Percentiles rank a stretch among this genome's conserved stretches.
phyloP scores from a whole-genome alignment of 371 early-diverging fungal genomes.

The Phascolomyces articulosus region DNA sequence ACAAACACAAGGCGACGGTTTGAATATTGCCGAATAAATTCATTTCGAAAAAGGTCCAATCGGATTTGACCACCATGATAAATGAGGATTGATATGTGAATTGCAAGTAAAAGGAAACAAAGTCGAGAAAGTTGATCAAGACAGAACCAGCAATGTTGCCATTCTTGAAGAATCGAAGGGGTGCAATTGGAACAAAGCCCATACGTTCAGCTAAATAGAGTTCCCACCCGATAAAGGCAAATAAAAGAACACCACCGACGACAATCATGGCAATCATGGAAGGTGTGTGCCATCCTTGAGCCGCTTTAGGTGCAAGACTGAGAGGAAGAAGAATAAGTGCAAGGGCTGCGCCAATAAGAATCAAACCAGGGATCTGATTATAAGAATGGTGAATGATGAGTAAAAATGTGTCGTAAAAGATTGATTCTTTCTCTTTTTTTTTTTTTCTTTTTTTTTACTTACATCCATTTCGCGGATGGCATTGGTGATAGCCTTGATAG shows the following conservation, averaged over 20 bases:
- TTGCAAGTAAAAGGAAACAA: slow-evolving; percentile 24
- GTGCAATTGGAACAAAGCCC: slow-evolving; percentile 17
- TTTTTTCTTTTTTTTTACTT: too few species aligned
- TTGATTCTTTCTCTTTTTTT: too few species aligned
- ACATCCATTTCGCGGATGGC: slow-evolving; percentile 19
- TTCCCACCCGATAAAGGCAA: slow-evolving; percentile 18
- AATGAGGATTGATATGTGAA: slow-evolving; percentile 23
- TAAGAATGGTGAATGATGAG: too few species aligned
- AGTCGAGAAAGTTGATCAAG: slow-evolving; percentile 23
- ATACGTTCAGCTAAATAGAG: slow-evolving; percentile 10
- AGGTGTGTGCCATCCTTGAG: slow-evolving; percentile 21
- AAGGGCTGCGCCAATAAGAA: slow-evolving; percentile 20
- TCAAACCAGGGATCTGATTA: slow-evolving; percentile 23
- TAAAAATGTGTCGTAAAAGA: too few species aligned
- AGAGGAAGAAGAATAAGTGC: slow-evolving; percentile 22
- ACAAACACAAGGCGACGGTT: slow-evolving; percentile 15
- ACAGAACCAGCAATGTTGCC: slow-evolving; percentile 18
- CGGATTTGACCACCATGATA: slow-evolving; percentile 17
- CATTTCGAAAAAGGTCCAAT: slow-evolving; percentile 14
- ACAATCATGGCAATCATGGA: slow-evolving; percentile 25
- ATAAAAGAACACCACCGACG: slow-evolving; percentile 15
- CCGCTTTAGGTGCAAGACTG: slow-evolving; percentile 15
- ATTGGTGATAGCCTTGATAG: slow-evolving; percentile 3
- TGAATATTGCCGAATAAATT: slow-evolving; percentile 18
- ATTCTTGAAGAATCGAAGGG: slow-evolving; percentile 24